A percentile compares a stretch with the other conserved stretches of the same genome.
Evolutionary conservation across 306 rosid species (phyloP).

Genomic region (Morella rubra): DNA sequence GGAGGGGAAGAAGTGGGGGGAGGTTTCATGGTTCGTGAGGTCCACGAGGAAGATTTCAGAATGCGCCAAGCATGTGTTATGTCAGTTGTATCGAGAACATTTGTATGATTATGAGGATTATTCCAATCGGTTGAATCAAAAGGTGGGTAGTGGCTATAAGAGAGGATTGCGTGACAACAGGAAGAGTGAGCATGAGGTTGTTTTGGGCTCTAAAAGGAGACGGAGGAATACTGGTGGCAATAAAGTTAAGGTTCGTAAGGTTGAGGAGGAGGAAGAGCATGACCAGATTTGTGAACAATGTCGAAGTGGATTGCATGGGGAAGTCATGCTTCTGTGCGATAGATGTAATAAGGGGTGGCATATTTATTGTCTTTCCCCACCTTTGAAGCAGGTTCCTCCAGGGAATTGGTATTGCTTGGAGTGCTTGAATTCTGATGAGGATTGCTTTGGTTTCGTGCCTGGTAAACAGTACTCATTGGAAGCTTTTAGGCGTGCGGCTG

Average conservation of each 20-base stretch:
- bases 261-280: conserved; percentile 46
- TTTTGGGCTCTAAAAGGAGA: conserved; percentile 53
- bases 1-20: conserved; percentile 86
- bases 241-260: conserved; percentile 43
- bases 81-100: conserved; percentile 80
- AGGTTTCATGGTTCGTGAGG: conserved; percentile 71
- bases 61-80: conserved; percentile 84
- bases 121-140: conserved; percentile 51
- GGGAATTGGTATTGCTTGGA: conserved; percentile 97
- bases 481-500: conserved; percentile 77
- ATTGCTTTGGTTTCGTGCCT: conserved; percentile 93
- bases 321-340: conserved; percentile 94
- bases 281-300: conserved; percentile 97
- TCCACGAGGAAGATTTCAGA: conserved; percentile 54
- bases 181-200: conserved; percentile 37
- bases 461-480: conserved; percentile 75
- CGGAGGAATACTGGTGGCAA: conserved; percentile 39
- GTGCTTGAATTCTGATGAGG: conserved; percentile 87
- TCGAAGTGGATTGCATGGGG: conserved; percentile 93
- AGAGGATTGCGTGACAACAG: conserved; percentile 47
- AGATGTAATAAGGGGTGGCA: conserved; percentile 98
- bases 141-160: conserved; percentile 37
- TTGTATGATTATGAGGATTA: conserved; percentile 72
- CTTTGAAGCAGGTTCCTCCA: conserved; percentile 71
- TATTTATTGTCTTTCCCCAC: conserved; percentile 89